Evolutionary conservation across 164 flowering plant genomes (phyloP).

Genomic region (Protea cynaroides): DNA sequence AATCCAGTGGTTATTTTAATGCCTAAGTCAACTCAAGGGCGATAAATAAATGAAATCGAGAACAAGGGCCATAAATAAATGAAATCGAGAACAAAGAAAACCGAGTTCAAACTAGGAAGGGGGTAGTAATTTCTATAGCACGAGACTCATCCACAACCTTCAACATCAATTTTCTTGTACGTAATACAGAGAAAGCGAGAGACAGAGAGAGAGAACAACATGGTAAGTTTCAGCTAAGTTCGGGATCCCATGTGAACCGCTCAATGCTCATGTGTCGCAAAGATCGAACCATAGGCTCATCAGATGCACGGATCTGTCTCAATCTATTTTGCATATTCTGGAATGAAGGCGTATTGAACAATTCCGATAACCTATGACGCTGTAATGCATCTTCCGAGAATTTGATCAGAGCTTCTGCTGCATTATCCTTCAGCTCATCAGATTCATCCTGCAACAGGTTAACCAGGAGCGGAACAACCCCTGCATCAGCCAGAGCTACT

Average conservation of each 20-base stretch:
- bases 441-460: conserved; percentile 33
- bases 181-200: too few species aligned
- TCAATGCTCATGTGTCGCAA: conserved; percentile 33
- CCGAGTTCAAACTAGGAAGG: too few species aligned
- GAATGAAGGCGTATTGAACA: conserved; percentile 27
- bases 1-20: too few species aligned
- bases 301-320: conserved; percentile 21
- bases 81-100: too few species aligned
- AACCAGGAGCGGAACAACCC: conserved; percentile 38
- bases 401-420: conserved; percentile 44
- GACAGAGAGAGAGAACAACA: neutral
- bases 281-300: conserved; percentile 28
- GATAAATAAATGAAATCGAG: too few species aligned
- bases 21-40: too few species aligned
- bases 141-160: too few species aligned
- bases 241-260: conserved; percentile 28
- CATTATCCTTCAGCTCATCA: conserved; percentile 44
- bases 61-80: too few species aligned
- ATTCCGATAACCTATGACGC: conserved; percentile 25
- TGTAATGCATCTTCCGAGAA: conserved; percentile 37
- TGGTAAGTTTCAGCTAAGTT: conserved; percentile 1
- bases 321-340: conserved; percentile 32
- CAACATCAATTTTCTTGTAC: too few species aligned
- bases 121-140: too few species aligned
- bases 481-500: conserved; percentile 32